A percentile compares a stretch with the other conserved stretches of the same genome.
Conservation (phyloP, 148 eudicot species). For the Amaranthus hypochondriacus region DNA sequence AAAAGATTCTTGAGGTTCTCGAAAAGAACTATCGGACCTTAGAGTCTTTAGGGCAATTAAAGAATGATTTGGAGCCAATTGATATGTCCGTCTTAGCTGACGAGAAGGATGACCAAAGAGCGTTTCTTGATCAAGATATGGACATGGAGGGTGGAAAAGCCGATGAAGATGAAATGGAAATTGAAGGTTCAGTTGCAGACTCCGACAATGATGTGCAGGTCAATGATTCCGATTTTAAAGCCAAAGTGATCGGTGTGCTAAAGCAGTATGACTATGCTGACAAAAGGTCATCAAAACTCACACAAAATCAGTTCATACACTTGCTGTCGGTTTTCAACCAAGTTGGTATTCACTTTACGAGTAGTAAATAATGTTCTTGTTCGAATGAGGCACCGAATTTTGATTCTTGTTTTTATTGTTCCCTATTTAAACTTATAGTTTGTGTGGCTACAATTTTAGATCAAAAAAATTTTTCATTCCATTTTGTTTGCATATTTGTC, state of each 20-base stretch:
- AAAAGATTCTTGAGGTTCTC: slow-evolving; percentile 48
- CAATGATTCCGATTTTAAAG: slow-evolving; percentile 56
- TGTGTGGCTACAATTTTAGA: not conserved
- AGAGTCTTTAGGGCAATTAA: slow-evolving; percentile 35
- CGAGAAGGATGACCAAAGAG: slow-evolving; percentile 31
- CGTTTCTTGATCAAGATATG: slow-evolving; percentile 42
- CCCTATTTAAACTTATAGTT: not conserved
- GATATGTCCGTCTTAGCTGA: slow-evolving; percentile 47
- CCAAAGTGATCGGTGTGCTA: slow-evolving; percentile 55
- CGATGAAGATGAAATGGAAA: slow-evolving; percentile 61
- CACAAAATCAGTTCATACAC: slow-evolving; percentile 83
- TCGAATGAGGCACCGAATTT: slow-evolving; percentile 10
- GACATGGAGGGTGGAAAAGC: slow-evolving; percentile 52
- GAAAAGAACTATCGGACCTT: slow-evolving; percentile 85
- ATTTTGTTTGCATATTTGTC: too few species aligned
- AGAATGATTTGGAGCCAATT: slow-evolving; percentile 32
- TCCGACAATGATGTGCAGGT: slow-evolving; percentile 36
- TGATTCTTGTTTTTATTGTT: slow-evolving; percentile 14
- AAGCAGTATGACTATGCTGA: slow-evolving; percentile 71
- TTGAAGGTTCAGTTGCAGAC: slow-evolving; percentile 30
- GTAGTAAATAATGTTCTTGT: slow-evolving; percentile 16
- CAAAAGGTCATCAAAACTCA: slow-evolving; percentile 82
- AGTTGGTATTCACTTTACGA: slow-evolving; percentile 73
- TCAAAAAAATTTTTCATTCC: too few species aligned
- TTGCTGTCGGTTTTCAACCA: slow-evolving; percentile 72